Evolutionary conservation across 2,329 filamentous ascomycete species (phyloP).

Genomic region (Chlorencoelia australis): DNA sequence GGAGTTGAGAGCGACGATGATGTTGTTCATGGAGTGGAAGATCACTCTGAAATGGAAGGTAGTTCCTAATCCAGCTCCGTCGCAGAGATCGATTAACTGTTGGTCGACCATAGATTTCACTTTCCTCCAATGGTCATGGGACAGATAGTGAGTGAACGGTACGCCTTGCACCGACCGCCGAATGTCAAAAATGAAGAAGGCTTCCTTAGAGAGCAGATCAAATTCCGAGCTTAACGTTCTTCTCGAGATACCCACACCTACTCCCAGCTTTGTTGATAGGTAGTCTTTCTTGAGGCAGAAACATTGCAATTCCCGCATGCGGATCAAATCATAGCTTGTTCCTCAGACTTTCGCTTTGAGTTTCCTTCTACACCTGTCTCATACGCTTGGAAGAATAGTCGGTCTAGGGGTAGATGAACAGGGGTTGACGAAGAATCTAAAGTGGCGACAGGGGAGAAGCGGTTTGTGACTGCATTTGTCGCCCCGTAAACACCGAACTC

Average conservation of each 20-base stretch:
- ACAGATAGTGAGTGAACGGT: too few species aligned
- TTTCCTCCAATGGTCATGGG: background rate
- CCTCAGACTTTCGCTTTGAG: too few species aligned
- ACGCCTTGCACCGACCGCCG: slow-evolving; percentile 34
- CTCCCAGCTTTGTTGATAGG: slow-evolving; percentile 31
- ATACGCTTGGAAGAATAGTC: too few species aligned
- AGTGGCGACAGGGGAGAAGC: too few species aligned
- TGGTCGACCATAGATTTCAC: background rate
- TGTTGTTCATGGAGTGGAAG: slow-evolving; percentile 40
- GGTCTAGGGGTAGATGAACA: too few species aligned
- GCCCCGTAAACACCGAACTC: too few species aligned
- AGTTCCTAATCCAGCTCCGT: slow-evolving; percentile 16
- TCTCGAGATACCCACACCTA: slow-evolving; percentile 30
- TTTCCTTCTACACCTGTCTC: too few species aligned
- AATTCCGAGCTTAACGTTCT: slow-evolving; percentile 33
- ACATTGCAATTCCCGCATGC: slow-evolving; percentile 36
- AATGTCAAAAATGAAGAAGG: slow-evolving; percentile 29
- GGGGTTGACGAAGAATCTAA: too few species aligned
- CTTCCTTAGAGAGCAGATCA: slow-evolving; percentile 36
- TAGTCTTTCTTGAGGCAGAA: slow-evolving; percentile 36
- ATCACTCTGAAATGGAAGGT: slow-evolving; percentile 29
- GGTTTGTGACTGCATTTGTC: too few species aligned
- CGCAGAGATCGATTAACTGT: slow-evolving; percentile 15
- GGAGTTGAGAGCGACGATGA: slow-evolving; percentile 39
- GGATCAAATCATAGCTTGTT: slow-evolving; percentile 13